Conservation (phyloP, 2,329 filamentous ascomycete species). For the Nannizzia gypsea region DNA sequence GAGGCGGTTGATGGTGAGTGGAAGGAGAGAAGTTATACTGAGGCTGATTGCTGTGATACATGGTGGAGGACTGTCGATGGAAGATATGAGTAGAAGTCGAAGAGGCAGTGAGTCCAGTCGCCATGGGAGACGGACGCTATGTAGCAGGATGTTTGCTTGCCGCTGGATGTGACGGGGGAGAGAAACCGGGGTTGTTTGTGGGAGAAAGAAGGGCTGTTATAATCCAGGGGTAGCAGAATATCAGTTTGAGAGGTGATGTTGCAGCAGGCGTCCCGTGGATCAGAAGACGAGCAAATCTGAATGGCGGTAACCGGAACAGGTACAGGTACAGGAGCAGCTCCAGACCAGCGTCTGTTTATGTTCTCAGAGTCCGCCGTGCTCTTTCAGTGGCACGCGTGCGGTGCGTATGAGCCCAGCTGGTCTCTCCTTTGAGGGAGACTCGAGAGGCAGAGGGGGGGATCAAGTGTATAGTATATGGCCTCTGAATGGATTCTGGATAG, state of each 20-base stretch:
- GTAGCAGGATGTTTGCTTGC: background rate
- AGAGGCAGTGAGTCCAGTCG: constrained; percentile 4
- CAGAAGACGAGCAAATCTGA: background rate
- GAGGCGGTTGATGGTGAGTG: constrained; percentile 24
- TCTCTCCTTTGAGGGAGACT: background rate
- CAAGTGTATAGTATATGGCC: background rate
- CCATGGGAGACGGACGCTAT: constrained; percentile 4
- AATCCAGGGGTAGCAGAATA: constrained; percentile 1
- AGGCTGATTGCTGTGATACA: constrained; percentile 4
- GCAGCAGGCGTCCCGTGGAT: background rate
- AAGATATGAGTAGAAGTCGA: background rate
- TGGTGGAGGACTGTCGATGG: background rate
- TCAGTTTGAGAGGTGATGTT: background rate
- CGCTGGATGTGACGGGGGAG: background rate
- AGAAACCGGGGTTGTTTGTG: background rate
- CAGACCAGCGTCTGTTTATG: background rate
- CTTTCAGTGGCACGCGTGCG: constrained; percentile 1
- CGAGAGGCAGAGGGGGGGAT: background rate
- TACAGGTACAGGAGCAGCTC: background rate
- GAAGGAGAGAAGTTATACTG: constrained; percentile 18
- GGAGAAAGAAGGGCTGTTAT: background rate
- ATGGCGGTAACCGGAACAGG: background rate
- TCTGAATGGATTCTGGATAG: constrained; percentile 2
- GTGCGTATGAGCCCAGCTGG: background rate
- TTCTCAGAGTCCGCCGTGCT: background rate